These are phyloP conservation scores for Solanum sejunctum DNA, from an alignment of 257 asterid species.

Conservation along the genomic window DNA sequence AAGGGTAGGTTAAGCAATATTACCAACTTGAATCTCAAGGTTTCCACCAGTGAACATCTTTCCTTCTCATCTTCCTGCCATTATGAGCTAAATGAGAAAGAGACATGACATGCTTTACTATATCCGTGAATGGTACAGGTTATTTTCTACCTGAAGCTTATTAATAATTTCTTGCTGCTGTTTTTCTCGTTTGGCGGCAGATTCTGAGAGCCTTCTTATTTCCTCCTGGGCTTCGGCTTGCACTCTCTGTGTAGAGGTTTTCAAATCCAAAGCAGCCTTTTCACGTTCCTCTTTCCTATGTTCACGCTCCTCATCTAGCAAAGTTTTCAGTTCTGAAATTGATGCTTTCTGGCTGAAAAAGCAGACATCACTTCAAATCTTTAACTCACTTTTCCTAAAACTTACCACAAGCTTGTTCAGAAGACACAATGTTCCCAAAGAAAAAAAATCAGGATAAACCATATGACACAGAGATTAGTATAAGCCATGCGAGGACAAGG, in stretches of 20 bases:
- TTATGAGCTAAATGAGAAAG: background rate
- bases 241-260: constrained; percentile 57
- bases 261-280: constrained; percentile 61
- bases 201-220: constrained; percentile 51
- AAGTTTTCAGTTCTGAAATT: constrained; percentile 60
- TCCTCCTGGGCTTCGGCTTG: constrained; percentile 87
- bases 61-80: constrained; percentile 85
- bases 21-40: constrained; percentile 88
- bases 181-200: constrained; percentile 64
- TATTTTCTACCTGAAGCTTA: constrained; percentile 64
- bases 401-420: background rate
- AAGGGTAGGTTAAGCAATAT: constrained; percentile 3
- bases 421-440: background rate
- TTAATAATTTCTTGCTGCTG: constrained; percentile 86
- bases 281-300: constrained; percentile 89
- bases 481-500: background rate
- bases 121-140: background rate
- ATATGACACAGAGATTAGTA: background rate
- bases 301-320: constrained; percentile 87
- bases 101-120: background rate
- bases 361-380: constrained; percentile 1
- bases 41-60: constrained; percentile 63
- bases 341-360: constrained; percentile 79
- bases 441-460: background rate
- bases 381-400: background rate